Base-by-base conservation (phyloP, 2,329 filamentous ascomycete species). In the Scedosporium minutisporum region DNA sequence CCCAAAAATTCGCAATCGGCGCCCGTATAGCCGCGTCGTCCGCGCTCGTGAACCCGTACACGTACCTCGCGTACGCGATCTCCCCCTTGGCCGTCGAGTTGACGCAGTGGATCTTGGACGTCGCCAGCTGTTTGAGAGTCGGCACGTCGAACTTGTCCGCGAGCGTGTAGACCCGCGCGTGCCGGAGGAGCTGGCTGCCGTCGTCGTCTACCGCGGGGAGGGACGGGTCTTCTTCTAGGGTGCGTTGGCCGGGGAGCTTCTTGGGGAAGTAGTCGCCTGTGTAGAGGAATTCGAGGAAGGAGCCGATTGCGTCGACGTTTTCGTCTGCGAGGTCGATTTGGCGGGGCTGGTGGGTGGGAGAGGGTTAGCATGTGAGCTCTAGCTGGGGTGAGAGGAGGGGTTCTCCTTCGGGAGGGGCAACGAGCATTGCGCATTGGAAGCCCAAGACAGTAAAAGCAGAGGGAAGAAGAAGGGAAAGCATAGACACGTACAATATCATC, bases 1-100 rank as follows among this genome's bases (percentile, higher is more conserved):
- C 91, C 92, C 92, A 96, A 79, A 96, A 96, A 62, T 87, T 88
- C n/a, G 90, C 91, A 60, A 96, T 86, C 1, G 92, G 91, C 66
- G 85, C 89, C 68, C 92, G 86, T 69, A 96, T 91, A 2, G 84
- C 84, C 12, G 76, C 78, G 74, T 96, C 91, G 65, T 89, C 85
- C 58, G 80, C 75, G 62, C 77, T 74, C 10, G 90, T 95, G 75
- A 91, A 85, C 65, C 85, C 85, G 78, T 96, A 96, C 38, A 96
- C 89, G 77, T 92, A 97, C 72, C 91, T 86, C 7, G 93, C 93
- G 74, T 96, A 97, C 27, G 87, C 86, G 71, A 97, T 93, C 79
- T 97, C 93, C 73, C 91, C 93, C 76, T 88, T 88, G 42, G 91
- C 91, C 0, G 90, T 96, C 55, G 88, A 91, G 71, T 92, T 88